These are phyloP conservation scores for Tricladium varicosporioides DNA, from an alignment of 2,329 filamentous ascomycete species.

Conservation along the genomic window DNA sequence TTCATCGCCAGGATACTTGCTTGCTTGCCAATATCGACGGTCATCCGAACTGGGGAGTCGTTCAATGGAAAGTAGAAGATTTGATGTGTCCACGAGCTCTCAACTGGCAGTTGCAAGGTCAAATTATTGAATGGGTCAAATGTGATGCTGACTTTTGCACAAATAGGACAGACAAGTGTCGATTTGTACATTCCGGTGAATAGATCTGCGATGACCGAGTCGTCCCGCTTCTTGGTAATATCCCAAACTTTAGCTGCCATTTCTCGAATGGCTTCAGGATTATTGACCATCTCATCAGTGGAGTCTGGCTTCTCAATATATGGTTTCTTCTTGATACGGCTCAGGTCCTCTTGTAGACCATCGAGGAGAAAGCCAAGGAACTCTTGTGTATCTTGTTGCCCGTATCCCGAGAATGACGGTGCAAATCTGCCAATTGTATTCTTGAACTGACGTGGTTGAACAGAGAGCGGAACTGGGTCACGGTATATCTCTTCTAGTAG, in stretches of 20 bases:
- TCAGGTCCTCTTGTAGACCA: constrained; percentile 91
- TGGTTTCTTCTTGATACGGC: constrained; percentile 90
- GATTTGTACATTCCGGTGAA: constrained; percentile 99
- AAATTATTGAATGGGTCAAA: constrained; percentile 97
- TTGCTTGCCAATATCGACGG: constrained; percentile 78
- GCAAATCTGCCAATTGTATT: constrained; percentile 76
- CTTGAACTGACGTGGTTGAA: constrained; percentile 82
- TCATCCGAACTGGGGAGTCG: constrained; percentile 66
- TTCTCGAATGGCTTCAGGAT: constrained; percentile 74
- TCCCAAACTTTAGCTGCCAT: constrained; percentile 89
- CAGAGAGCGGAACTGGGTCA: constrained; percentile 61
- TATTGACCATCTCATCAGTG: constrained; percentile 89
- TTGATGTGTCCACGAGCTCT: constrained; percentile 74
- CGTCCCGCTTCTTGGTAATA: constrained; percentile 88
- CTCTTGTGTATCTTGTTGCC: constrained; percentile 96
- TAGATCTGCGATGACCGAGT: constrained; percentile 91
- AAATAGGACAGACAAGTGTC: constrained; percentile 86
- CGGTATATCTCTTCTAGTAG: constrained; percentile 78
- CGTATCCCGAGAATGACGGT: constrained; percentile 87
- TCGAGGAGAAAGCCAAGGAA: constrained; percentile 94
- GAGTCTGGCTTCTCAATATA: constrained; percentile 98
- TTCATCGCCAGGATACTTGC: constrained; percentile 68
- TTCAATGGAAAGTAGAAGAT: constrained; percentile 78
- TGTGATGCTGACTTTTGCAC: constrained; percentile 94
- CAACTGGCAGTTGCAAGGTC: constrained; percentile 84